Evolutionary conservation across 768 basidiomycete species (phyloP).

Genomic region (Rhodocollybia butyracea): DNA sequence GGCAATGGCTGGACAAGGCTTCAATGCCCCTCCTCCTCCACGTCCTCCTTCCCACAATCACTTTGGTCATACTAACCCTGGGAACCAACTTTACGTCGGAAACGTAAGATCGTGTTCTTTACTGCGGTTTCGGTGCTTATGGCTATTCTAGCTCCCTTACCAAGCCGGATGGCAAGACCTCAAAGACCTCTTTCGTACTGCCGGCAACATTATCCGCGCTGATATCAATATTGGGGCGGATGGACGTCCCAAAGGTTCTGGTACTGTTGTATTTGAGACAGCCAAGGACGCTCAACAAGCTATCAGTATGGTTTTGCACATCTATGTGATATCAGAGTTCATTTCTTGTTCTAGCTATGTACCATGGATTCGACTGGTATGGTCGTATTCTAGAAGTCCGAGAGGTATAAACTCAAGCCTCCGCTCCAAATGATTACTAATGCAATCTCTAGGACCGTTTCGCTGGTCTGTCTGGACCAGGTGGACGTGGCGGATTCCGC

Average conservation of each 20-base stretch:
- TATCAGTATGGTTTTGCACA: conserved; percentile 59
- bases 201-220: conserved; percentile 92
- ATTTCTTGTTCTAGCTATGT: conserved; percentile 63
- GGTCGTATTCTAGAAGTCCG: conserved; percentile 94
- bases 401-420: conserved; percentile 50
- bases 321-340: not conserved
- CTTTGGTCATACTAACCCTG: conserved; percentile 57
- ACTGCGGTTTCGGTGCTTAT: not conserved
- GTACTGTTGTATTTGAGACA: conserved; percentile 95
- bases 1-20: conserved; percentile 91
- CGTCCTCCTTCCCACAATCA: conserved; percentile 58
- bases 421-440: not conserved
- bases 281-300: conserved; percentile 88
- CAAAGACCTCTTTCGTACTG: conserved; percentile 94
- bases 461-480: conserved; percentile 74
- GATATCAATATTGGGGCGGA: conserved; percentile 94
- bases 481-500: conserved; percentile 48
- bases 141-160: conserved; percentile 73
- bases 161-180: conserved; percentile 99
- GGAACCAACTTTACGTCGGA: conserved; percentile 90
- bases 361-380: conserved; percentile 97
- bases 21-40: conserved; percentile 76
- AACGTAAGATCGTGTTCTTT: conserved; percentile 54
- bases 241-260: conserved; percentile 92
- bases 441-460: conserved; percentile 73